A percentile compares a stretch with the other conserved stretches of the same genome.
phyloP scores from a whole-genome alignment of 1,139 yeast species.

The Magnusiomyces sp. region DNA sequence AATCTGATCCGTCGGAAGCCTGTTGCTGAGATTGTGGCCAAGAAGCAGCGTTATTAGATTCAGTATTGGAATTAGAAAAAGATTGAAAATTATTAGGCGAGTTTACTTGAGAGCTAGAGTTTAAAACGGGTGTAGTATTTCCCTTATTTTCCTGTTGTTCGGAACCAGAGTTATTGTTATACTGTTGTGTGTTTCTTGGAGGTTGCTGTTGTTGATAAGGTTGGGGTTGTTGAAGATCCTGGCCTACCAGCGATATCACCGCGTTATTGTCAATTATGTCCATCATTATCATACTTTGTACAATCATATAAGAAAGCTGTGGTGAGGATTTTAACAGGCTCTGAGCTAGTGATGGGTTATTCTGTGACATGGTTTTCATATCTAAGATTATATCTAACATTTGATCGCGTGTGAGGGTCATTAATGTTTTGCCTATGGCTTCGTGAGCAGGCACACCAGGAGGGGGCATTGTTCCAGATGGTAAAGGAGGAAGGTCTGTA shows the following conservation, averaged over 20 bases:
- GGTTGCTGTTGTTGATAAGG: slow-evolving; percentile 3
- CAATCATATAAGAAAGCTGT: slow-evolving; percentile 74
- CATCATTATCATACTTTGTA: slow-evolving; percentile 58
- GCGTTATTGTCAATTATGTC: slow-evolving; percentile 44
- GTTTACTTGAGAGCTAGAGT: too few relatives aligned
- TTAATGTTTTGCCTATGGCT: slow-evolving; percentile 48
- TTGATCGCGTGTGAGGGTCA: slow-evolving; percentile 46
- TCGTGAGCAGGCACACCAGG: slow-evolving; percentile 47
- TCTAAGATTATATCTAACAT: slow-evolving; percentile 49
- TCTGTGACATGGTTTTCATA: slow-evolving; percentile 55
- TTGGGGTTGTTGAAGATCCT: slow-evolving; percentile 5
- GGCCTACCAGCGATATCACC: slow-evolving; percentile 33
- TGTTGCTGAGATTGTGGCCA: slow-evolving; percentile 5
- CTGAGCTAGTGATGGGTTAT: slow-evolving; percentile 53
- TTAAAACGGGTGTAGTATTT: too few relatives aligned
- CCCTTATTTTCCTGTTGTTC: neutral
- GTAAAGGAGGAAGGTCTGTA: slow-evolving; percentile 18
- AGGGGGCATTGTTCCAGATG: slow-evolving; percentile 35
- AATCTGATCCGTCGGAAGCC: neutral
- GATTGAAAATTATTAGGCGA: too few relatives aligned
- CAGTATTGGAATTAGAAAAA: slow-evolving; percentile 1
- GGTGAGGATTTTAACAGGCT: slow-evolving; percentile 63
- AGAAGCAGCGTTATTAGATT: neutral
- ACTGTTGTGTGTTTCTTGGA: neutral
- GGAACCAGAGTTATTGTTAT: too few relatives aligned